Percentiles rank a stretch among this genome's conserved stretches.
Conservation (phyloP, 2,329 filamentous ascomycete species). For the Annulohypoxylon truncatum region DNA sequence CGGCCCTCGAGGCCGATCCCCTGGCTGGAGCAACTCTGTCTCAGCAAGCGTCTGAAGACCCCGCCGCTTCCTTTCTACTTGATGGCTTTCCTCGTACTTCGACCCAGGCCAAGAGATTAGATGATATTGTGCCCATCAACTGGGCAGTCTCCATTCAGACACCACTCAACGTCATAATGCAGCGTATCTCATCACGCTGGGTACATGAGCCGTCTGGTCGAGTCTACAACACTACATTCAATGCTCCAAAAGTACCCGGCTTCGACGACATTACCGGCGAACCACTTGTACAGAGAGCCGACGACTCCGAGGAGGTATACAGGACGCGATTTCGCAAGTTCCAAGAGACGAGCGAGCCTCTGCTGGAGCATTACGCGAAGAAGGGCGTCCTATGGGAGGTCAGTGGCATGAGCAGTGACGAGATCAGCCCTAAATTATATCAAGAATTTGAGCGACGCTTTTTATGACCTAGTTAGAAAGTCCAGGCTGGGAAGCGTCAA, state of each 20-base stretch:
- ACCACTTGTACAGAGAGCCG: conserved; percentile 79
- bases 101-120: conserved; percentile 80
- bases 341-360: conserved; percentile 83
- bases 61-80: conserved; percentile 89
- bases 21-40: conserved; percentile 53
- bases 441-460: conserved; percentile 85
- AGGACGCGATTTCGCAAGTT: conserved; percentile 83
- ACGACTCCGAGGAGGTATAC: conserved; percentile 91
- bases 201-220: conserved; percentile 91
- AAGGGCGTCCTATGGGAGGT: conserved; percentile 89
- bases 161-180: conserved; percentile 85
- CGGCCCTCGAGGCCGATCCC: conserved; percentile 54
- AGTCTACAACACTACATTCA: conserved; percentile 95
- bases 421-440: conserved; percentile 92
- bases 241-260: conserved; percentile 82
- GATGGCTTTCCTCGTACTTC: conserved; percentile 96
- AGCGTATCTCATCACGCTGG: conserved; percentile 92
- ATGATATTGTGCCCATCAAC: conserved; percentile 90
- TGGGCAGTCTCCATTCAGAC: conserved; percentile 89
- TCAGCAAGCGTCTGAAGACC: conserved; percentile 69
- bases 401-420: conserved; percentile 88
- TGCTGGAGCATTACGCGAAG: conserved; percentile 89
- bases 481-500: background rate
- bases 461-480: conserved; percentile 33
- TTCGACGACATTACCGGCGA: conserved; percentile 94